A percentile compares a stretch with the other conserved stretches of the same genome.
phyloP scores from a whole-genome alignment of 345 rosid species.

The Hibiscus trionum region DNA sequence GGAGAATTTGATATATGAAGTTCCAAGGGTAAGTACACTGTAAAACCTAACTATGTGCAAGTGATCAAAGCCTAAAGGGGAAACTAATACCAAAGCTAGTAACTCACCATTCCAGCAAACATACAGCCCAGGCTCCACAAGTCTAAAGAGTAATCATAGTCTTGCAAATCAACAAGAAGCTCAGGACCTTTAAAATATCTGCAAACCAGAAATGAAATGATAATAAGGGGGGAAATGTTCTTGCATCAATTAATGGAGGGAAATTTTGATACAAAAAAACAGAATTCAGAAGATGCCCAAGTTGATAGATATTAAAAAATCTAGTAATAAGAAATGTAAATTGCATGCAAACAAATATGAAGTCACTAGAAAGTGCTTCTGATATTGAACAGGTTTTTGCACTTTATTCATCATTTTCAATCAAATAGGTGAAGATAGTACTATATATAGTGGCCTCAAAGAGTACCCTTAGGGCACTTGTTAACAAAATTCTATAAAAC shows the following conservation, averaged over 20 bases:
- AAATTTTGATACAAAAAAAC: background rate
- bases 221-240: background rate
- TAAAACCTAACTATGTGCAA: background rate
- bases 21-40: slow-evolving; percentile 4
- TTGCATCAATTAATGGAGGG: background rate
- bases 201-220: slow-evolving; percentile 14
- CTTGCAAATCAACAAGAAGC: slow-evolving; percentile 96
- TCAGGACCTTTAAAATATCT: slow-evolving; percentile 99
- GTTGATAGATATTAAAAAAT: too few species aligned
- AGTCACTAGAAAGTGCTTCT: background rate
- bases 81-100: background rate
- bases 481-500: too few species aligned
- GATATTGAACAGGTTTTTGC: too few species aligned
- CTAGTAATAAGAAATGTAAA: background rate
- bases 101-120: slow-evolving; percentile 95
- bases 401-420: too few species aligned
- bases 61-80: background rate
- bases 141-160: slow-evolving; percentile 94
- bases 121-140: slow-evolving; percentile 99
- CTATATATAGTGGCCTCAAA: too few species aligned
- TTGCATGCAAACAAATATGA: background rate
- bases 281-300: background rate
- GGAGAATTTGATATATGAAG: background rate
- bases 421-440: too few species aligned
- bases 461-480: too few species aligned